Evolutionary conservation across 2,329 filamentous ascomycete species (phyloP), one percentile per base, ranked within the genome.

Genomic region (Clarireedia paspali): DNA sequence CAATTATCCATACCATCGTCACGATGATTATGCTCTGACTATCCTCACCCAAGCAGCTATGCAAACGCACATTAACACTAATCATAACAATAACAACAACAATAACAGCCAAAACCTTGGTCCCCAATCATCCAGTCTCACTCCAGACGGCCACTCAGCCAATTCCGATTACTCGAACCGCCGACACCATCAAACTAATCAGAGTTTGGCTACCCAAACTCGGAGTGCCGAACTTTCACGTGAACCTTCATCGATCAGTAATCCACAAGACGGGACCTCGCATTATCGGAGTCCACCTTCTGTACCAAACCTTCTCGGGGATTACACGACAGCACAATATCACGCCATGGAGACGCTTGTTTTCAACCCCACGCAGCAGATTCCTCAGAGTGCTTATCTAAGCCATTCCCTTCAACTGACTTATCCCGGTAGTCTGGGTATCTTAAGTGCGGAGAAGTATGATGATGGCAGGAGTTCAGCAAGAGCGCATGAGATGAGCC

Each of bases 391-490:
- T 50, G 24, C 56, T 5, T 66, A 61, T 40, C 58, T 64, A 56
- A 56, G 59, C 42, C 27, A 50, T 2, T 17, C 55, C 6, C 63
- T 57, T 24, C 57, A 55, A 9, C 47, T 36, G 57, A 54, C 24
- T 59, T 59, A 40, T 56, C 55, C 7, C 57, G 55, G 42, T 50
- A 60, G 47, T 51, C 53, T 68, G 24, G 57, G 62, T n/a, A 76
- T 78, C 47, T 70, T 79, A 50, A 75, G 70, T 62, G 75, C 75
- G 44, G 75, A 78, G 65, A 69, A 71, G 39, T 78, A 75, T 59
- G 67, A 74, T 60, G 70, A 72, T 57, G 71, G 70, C 30, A 62
- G 64, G 56, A 60, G 51, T 58, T 52, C 54, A 55, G 60, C 51
- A 24, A 53, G 55, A 55, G 55, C 48, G 51, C 46, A 48, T 57